Base-by-base conservation (phyloP, 2,329 filamentous ascomycete genomes). In the Sphaerulina populicola region DNA sequence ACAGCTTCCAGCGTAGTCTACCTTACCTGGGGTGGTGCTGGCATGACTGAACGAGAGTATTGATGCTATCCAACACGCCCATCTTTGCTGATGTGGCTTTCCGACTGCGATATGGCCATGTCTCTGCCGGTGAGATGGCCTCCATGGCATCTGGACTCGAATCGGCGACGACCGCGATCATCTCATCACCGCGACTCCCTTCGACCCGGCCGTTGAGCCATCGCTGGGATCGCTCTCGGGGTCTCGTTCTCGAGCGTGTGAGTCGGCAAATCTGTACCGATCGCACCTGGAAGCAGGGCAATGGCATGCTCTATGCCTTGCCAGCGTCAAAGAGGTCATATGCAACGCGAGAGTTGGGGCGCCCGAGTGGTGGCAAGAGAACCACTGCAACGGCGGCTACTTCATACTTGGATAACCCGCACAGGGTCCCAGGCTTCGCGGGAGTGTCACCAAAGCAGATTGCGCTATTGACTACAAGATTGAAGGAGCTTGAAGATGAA, bases 221-320 rank as follows among this genome's bases (percentile, higher is more conserved):
- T 29, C 56, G 63, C 42, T 63, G 61, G 61, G 61, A 64, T 51
- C 46, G 52, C 49, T 64, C 63, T 18, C 58, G 63, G 29, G 60
- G 63, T 35, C 60, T 65, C 38, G 40, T 57, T 23, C 57, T 62
- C 55, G 46, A 39, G 27, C 54, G 48, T 48, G 39, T 39, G 14
- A 46, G 51, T 23, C 48, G 51, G n/a, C 10, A 39, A 6, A 47
- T 44, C n/a, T 29, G 31, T 31, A 35, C 15, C 2, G 43, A 53
- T 33, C 42, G 33, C 14, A 33, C 44, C 1, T 51, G 47, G 47
- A 33, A 30, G 15, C 27, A 23, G 2, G 49, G 49, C 12, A 39
- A 21, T 15, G 36, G 43, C 23, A 33, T 18, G 11, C 18, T 41
- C 31, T 31, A 18, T 18, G 31, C 43, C 11, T 37, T 29, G 18